Conservation (phyloP, 2,329 filamentous ascomycete species). For the Herpotrichia juniperi region DNA sequence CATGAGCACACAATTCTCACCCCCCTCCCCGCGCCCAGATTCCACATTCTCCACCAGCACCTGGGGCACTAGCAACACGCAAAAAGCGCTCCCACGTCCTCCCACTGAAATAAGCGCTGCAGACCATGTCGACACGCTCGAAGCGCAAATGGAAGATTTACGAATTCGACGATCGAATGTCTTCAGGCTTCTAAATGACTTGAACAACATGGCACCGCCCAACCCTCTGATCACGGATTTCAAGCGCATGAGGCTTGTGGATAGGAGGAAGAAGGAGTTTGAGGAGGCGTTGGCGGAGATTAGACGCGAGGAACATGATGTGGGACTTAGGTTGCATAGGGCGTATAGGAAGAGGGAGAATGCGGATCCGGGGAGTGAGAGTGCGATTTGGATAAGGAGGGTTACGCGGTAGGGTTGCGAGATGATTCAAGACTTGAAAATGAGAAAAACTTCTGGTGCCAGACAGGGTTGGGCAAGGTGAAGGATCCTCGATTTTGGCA, state of each 20-base stretch:
- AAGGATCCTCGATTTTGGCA: too few relatives aligned
- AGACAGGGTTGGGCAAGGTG: too few relatives aligned
- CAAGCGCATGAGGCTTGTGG: constrained; percentile 37
- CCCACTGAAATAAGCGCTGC: constrained; percentile 40
- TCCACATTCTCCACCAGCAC: constrained; percentile 35
- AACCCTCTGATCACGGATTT: constrained; percentile 48
- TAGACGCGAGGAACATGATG: constrained; percentile 45
- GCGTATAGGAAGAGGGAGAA: constrained; percentile 47
- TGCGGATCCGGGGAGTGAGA: constrained; percentile 40
- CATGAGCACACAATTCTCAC: constrained; percentile 18
- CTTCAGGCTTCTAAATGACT: constrained; percentile 40
- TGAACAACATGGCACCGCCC: constrained; percentile 40
- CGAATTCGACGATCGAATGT: constrained; percentile 45
- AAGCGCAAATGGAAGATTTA: constrained; percentile 48
- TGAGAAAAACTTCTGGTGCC: too few relatives aligned
- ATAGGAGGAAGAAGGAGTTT: constrained; percentile 42
- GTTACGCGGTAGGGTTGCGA: constrained; percentile 46
- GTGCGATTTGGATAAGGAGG: constrained; percentile 47
- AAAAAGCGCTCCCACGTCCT: constrained; percentile 47
- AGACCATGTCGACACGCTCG: constrained; percentile 44
- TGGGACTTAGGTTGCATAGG: constrained; percentile 48
- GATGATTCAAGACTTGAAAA: too few relatives aligned
- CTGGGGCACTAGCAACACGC: too few relatives aligned
- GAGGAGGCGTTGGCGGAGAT: constrained; percentile 47
- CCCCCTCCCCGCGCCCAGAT: constrained; percentile 26